Evolutionary conservation across 148 eudicot genomes (phyloP).

Genomic region (Rhododendron vialii): DNA sequence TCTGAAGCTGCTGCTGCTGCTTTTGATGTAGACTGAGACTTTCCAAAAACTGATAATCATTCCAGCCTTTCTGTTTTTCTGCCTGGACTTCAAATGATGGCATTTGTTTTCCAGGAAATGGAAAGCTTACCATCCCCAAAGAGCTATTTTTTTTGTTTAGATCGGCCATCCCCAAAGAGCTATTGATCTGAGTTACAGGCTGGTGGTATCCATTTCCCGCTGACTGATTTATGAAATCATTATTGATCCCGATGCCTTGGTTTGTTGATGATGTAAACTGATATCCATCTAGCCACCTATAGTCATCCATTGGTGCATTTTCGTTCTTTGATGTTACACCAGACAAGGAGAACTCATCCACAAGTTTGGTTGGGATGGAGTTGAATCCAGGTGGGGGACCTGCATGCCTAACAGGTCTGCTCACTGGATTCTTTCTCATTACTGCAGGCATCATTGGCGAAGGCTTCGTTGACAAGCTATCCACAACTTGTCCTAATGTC

Average conservation of each 20-base stretch:
- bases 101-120: conserved; percentile 93
- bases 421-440: conserved; percentile 65
- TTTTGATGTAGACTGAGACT: conserved; percentile 36
- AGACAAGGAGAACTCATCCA: conserved; percentile 28
- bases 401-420: conserved; percentile 73
- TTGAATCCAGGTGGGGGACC: conserved; percentile 97
- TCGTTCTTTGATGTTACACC: conserved; percentile 34
- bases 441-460: conserved; percentile 32
- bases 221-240: conserved; percentile 29
- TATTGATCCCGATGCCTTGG: conserved; percentile 36
- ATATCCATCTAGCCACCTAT: conserved; percentile 96
- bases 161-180: conserved; percentile 31
- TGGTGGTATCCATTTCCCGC: conserved; percentile 22
- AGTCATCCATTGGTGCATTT: conserved; percentile 60
- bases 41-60: conserved; percentile 45
- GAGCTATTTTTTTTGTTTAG: conserved; percentile 16
- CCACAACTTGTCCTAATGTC: conserved; percentile 33
- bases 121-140: conserved; percentile 54
- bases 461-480: conserved; percentile 25
- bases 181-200: conserved; percentile 40
- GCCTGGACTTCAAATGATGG: conserved; percentile 38
- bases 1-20: conserved; percentile 40
- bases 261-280: conserved; percentile 41
- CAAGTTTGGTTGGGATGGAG: conserved; percentile 39
- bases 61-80: conserved; percentile 48